A percentile compares a stretch with the other conserved stretches of the same genome.
phyloP scores from a whole-genome alignment of 371 early-diverging fungal species.

The Haplosporangium sp. region DNA sequence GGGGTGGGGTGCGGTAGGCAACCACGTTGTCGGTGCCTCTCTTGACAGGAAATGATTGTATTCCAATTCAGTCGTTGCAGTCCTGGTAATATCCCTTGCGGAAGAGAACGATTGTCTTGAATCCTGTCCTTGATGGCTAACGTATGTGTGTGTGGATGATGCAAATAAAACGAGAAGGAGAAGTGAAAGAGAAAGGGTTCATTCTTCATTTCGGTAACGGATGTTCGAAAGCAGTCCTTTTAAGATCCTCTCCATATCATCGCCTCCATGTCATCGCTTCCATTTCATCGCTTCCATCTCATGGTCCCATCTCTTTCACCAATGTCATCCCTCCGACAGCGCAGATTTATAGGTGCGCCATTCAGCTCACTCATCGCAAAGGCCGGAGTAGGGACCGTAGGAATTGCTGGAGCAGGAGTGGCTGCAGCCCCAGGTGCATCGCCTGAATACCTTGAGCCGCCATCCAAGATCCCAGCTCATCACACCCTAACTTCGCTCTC shows the following conservation, averaged over 20 bases:
- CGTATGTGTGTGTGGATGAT: too few species aligned
- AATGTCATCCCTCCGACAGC: conserved; percentile 17
- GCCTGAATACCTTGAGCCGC: too few species aligned
- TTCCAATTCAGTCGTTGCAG: too few species aligned
- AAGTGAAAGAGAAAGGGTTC: too few species aligned
- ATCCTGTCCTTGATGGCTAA: too few species aligned
- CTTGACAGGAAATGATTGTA: too few species aligned
- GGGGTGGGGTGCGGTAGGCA: background rate
- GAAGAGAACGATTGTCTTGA: too few species aligned
- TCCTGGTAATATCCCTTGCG: too few species aligned
- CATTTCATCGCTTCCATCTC: background rate
- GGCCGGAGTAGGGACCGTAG: background rate
- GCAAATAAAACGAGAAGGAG: too few species aligned
- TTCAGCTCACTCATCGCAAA: background rate
- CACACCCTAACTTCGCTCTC: conserved; percentile 68
- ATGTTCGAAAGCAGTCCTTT: background rate
- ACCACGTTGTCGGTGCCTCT: too few species aligned
- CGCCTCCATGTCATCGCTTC: background rate
- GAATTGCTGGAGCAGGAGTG: background rate
- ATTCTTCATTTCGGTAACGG: too few species aligned
- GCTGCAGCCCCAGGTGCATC: too few species aligned
- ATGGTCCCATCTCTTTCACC: background rate
- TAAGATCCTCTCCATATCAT: background rate
- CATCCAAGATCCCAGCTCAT: conserved; percentile 39
- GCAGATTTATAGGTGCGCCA: conserved; percentile 5